phyloP scores from a whole-genome alignment of 2,329 filamentous ascomycete genomes.

The Dothidotthia symphoricarpi region DNA sequence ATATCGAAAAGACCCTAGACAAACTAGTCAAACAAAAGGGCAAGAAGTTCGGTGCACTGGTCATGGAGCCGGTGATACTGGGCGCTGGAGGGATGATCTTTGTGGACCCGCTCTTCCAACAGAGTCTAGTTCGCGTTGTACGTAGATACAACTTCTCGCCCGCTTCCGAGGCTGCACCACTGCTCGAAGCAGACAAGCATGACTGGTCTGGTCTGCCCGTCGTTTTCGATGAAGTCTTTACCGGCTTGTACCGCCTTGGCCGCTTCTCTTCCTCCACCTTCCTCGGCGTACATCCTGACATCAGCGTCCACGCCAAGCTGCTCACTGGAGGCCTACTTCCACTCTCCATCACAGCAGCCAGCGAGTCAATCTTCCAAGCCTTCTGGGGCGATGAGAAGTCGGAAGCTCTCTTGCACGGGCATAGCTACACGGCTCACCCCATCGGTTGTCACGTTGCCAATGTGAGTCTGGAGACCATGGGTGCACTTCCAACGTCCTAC shows the following conservation, averaged over 20 bases:
- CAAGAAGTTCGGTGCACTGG: conserved; percentile 70
- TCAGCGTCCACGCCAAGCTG: conserved; percentile 79
- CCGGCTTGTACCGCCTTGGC: conserved; percentile 78
- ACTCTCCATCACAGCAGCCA: conserved; percentile 73
- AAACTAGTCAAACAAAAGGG: conserved; percentile 55
- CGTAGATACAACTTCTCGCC: conserved; percentile 59
- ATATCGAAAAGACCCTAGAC: conserved; percentile 58
- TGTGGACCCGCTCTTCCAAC: conserved; percentile 80
- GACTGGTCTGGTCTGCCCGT: conserved; percentile 74
- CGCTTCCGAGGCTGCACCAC: conserved; percentile 1
- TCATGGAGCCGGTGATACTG: conserved; percentile 77
- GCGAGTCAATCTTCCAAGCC: conserved; percentile 67
- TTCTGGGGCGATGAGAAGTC: conserved; percentile 72
- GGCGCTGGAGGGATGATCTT: conserved; percentile 84
- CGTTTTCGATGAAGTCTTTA: conserved; percentile 85
- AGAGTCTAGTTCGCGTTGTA: conserved; percentile 65
- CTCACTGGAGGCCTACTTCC: conserved; percentile 78
- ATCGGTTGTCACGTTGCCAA: conserved; percentile 77
- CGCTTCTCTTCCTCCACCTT: conserved; percentile 69
- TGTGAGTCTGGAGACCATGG: conserved; percentile 62
- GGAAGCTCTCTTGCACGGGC: conserved; percentile 77
- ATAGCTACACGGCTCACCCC: conserved; percentile 83
- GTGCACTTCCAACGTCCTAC: not conserved
- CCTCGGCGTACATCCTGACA: conserved; percentile 66
- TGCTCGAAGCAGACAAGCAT: conserved; percentile 3